Evolutionary conservation across 208 protist species (phyloP).

Genomic region (Trypanosoma mega): DNA sequence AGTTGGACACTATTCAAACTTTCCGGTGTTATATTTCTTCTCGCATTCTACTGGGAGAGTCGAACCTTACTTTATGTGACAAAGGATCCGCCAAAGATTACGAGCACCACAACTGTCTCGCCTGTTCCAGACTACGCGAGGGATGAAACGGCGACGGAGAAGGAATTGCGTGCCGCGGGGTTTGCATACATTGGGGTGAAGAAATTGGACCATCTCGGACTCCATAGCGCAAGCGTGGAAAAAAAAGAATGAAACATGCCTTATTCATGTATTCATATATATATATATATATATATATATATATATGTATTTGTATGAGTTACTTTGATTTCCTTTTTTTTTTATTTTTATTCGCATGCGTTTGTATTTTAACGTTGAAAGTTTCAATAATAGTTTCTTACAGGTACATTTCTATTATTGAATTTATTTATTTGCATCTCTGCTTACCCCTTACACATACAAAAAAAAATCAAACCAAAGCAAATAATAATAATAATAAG

Average conservation of each 20-base stretch:
- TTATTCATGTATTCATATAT: not conserved
- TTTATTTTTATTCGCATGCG: no score
- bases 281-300: slow-evolving; percentile 3
- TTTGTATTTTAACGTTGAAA: no score
- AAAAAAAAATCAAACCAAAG: not conserved
- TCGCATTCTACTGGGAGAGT: slow-evolving; percentile 70
- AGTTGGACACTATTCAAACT: slow-evolving; percentile 87
- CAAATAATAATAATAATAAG: no score
- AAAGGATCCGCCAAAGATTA: slow-evolving; percentile 45
- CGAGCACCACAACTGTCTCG: slow-evolving; percentile 63
- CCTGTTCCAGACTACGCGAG: slow-evolving; percentile 74
- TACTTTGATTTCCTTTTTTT: no score
- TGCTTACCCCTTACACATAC: not conserved
- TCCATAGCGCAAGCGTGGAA: not conserved
- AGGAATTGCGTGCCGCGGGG: slow-evolving; percentile 71
- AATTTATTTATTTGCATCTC: not conserved
- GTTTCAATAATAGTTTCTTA: no score
- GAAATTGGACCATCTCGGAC: slow-evolving; percentile 74
- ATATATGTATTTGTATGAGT: not conserved
- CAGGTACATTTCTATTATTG: not conserved
- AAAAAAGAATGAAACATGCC: not conserved
- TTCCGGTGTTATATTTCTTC: slow-evolving; percentile 48
- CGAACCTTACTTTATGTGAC: slow-evolving; percentile 55
- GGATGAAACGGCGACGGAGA: slow-evolving; percentile 77
- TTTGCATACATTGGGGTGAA: slow-evolving; percentile 82